Percentiles rank a stretch among this genome's conserved stretches.
These are phyloP conservation scores for Pterocarpus macrocarpus DNA, from an alignment of 306 rosid genomes.

Conservation along the genomic window DNA sequence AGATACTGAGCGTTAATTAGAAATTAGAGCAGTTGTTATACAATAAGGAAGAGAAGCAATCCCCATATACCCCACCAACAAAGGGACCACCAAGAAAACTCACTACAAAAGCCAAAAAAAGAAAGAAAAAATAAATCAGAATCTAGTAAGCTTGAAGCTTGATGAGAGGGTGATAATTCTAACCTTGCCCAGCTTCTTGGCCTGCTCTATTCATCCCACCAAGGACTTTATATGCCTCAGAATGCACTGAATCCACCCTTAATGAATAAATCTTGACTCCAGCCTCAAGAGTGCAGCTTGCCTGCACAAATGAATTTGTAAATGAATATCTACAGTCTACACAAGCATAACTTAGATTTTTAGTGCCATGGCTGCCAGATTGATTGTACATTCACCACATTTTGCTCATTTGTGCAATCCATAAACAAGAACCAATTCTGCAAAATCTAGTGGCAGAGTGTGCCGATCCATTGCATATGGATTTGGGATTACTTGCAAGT, in stretches of 20 bases:
- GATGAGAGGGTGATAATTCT: slow-evolving; percentile 29
- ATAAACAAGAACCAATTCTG: slow-evolving; percentile 13
- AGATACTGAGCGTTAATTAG: slow-evolving; percentile 21
- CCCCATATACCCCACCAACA: slow-evolving; percentile 11
- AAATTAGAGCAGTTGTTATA: slow-evolving; percentile 14
- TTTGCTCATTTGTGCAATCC: slow-evolving; percentile 30
- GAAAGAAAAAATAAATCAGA: neutral
- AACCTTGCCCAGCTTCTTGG: slow-evolving; percentile 87
- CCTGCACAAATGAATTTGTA: slow-evolving; percentile 58
- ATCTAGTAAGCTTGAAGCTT: slow-evolving; percentile 18
- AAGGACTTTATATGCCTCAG: slow-evolving; percentile 97
- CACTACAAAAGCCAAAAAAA: neutral
- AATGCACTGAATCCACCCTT: slow-evolving; percentile 95
- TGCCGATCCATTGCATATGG: neutral
- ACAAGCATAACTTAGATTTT: slow-evolving; percentile 13
- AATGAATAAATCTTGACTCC: slow-evolving; percentile 92
- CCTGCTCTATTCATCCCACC: slow-evolving; percentile 98
- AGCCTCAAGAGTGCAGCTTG: slow-evolving; percentile 97
- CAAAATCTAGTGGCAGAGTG: slow-evolving; percentile 8
- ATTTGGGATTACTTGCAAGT: neutral
- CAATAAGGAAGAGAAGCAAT: neutral
- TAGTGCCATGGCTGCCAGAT: neutral
- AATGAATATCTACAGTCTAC: slow-evolving; percentile 31
- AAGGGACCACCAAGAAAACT: slow-evolving; percentile 22
- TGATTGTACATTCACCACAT: neutral